A percentile compares a stretch with the other conserved stretches of the same genome.
Conservation (phyloP, 2,329 filamentous ascomycete genomes). For the Colletotrichum neosansevieriae region DNA sequence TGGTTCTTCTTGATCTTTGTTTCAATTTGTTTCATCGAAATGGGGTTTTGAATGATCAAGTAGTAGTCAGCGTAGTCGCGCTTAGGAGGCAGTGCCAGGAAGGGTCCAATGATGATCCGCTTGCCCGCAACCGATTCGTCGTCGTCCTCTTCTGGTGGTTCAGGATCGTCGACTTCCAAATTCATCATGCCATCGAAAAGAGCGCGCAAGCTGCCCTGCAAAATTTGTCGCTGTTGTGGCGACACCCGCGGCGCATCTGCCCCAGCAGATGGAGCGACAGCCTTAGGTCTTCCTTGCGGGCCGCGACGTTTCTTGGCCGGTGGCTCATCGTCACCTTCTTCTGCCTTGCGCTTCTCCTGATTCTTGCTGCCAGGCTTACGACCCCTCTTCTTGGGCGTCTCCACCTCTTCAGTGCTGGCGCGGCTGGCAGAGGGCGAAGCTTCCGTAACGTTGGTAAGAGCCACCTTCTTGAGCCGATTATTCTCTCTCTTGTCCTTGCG, state of each 20-base stretch:
- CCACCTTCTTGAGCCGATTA: constrained; percentile 77
- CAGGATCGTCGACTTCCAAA: constrained; percentile 81
- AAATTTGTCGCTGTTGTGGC: constrained; percentile 76
- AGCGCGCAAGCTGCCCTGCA: constrained; percentile 83
- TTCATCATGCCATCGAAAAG: constrained; percentile 86
- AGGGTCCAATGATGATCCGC: constrained; percentile 91
- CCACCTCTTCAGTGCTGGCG: constrained; percentile 82
- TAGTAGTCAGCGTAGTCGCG: constrained; percentile 96
- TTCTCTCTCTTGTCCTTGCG: constrained; percentile 82
- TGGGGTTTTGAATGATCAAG: constrained; percentile 89
- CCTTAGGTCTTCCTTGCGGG: constrained; percentile 76
- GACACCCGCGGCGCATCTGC: constrained; percentile 62
- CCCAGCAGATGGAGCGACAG: constrained; percentile 43
- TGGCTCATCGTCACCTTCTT: constrained; percentile 81
- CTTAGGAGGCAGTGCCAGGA: constrained; percentile 90
- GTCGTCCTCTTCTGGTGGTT: constrained; percentile 67
- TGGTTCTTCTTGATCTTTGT: constrained; percentile 97
- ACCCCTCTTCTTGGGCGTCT: constrained; percentile 83
- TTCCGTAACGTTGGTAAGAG: constrained; percentile 53
- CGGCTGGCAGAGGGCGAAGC: constrained; percentile 83
- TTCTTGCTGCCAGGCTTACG: constrained; percentile 80
- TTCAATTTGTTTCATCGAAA: constrained; percentile 95
- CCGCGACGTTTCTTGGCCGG: constrained; percentile 83
- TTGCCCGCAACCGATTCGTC: constrained; percentile 70
- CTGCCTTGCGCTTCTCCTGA: constrained; percentile 88